Evolutionary conservation across 257 asterid genomes (phyloP), one percentile per base, ranked within the genome.

Genomic region (Capsicum chinense): DNA sequence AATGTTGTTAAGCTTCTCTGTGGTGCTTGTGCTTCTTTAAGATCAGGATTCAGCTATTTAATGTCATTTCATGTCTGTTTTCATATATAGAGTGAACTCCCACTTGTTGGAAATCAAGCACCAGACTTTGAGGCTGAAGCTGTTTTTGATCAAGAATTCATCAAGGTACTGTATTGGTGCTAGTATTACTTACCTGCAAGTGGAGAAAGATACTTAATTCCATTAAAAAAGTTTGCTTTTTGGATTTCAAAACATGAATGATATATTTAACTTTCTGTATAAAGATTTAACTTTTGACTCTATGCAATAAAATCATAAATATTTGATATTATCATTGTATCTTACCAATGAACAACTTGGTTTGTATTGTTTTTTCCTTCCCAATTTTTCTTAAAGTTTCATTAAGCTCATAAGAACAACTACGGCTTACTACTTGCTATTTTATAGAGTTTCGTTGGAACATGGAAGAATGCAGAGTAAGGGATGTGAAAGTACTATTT

Each of bases 111-210:
- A 35, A 96, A 96, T 83, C 56, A 35, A 80, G 99, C 99, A 76
- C 98, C 99, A 5, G 98, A 96, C 84, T 96, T 96, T 73, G 99
- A 94, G 88, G 99, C 99, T 1, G 98, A 94, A 87, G 98, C 99
- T 84, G 98, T 96, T 83, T 96, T 93, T 58, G 99, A 96, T 85
- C 99, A 94, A 88, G 98, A 96, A 82, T 93, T 96, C 82, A 87
- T 92, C 79, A 88, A 91, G 87, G 98, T 96, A 86, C 70, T 83
- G 19, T 42, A 50, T 56, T 52, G 37, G 8, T 76, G 81, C 19
- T 11, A 47, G 11, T 73, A 19, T 52, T 15, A 10, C n/a, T 48
- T 44, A 50, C 54, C 2, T 50, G 14, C 48, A 17, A 6, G 64
- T 79, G 19, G 21, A 5, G 7, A 62, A 60, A 66, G 47, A 47